Evolutionary conservation across 2,329 filamentous ascomycete genomes (phyloP), one percentile per base, ranked within the genome.

Genomic region (Talaromyces marneffei): DNA sequence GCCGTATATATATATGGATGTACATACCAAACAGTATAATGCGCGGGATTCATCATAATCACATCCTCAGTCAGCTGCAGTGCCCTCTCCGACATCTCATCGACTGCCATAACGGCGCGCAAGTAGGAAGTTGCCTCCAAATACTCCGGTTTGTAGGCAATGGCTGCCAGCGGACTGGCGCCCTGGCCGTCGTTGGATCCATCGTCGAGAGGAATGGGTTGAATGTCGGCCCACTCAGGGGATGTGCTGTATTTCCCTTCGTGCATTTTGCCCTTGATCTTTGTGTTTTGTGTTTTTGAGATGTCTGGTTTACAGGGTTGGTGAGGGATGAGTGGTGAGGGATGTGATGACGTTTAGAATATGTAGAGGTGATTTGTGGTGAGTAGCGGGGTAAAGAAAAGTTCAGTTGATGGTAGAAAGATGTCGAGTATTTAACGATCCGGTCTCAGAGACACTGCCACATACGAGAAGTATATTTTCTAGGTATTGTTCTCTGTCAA

Each of bases 61-160:
- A 99, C 87, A 75, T 93, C 87, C 72, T 92, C 88, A 4, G 94
- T 99, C 64, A 99, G 84, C 33, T 81, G 83, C 46, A 99, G 82
- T 37, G 87, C 89, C 53, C 94, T 85, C 23, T 87, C 83, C 25
- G 89, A 92, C 79, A 88, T 84, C 76, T 99, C 94, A 72, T 95
- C 89, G 53, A 80, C 82, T 14, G 90, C 89, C 93, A 99, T 99
- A 67, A 96, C 85, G 64, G 94, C 92, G 64, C 94, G 89, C 58
- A 99, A 85, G 77, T 97, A 99, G 48, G 90, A 87, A 78, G 96
- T 94, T 52, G 91, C 92, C 79, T 97, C 92, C 65, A 88, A 85
- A 75, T 99, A 99, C 65, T 94, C 88, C 33, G 91, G 87, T 2
- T 88, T 85, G 76, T 99, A 99, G 62, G 92, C 88, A 75, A 99